These are phyloP conservation scores for Starmerella etchellsii DNA, from an alignment of 805 yeast species.

Conservation along the genomic window DNA sequence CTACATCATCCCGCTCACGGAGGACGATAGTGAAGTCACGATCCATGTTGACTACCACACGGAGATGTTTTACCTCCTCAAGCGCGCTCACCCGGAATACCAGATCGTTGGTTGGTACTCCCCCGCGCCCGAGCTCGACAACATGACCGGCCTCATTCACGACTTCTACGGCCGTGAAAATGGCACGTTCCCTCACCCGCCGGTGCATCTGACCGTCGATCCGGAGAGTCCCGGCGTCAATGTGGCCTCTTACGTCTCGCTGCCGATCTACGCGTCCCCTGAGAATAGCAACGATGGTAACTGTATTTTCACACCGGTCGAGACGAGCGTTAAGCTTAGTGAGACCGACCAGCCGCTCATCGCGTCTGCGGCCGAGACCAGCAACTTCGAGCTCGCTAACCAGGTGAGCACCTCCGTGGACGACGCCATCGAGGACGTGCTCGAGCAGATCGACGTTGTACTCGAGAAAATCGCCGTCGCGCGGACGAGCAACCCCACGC, in stretches of 20 bases:
- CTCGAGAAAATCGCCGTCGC: constrained; percentile 10
- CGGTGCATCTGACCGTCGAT: constrained; percentile 64
- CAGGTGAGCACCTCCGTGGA: constrained; percentile 28
- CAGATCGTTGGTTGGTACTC: constrained; percentile 75
- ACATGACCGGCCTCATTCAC: constrained; percentile 64
- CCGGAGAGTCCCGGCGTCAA: constrained; percentile 37
- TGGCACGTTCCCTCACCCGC: constrained; percentile 62
- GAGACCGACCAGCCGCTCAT: constrained; percentile 38
- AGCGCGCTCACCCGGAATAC: constrained; percentile 66
- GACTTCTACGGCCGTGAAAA: constrained; percentile 63
- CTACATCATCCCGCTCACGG: constrained; percentile 60
- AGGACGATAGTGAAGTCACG: constrained; percentile 59
- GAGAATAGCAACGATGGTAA: constrained; percentile 26
- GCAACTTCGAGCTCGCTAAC: constrained; percentile 26
- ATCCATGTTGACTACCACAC: constrained; percentile 68
- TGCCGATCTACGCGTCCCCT: constrained; percentile 41
- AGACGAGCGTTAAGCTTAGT: constrained; percentile 45
- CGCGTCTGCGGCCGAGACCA: constrained; percentile 13
- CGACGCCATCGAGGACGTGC: constrained; percentile 28
- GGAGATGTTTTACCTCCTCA: constrained; percentile 55
- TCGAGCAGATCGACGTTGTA: constrained; percentile 28
- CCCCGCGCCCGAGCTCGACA: constrained; percentile 46
- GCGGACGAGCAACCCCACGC: constrained; percentile 1
- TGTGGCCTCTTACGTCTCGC: constrained; percentile 66
- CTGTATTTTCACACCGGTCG: constrained; percentile 65